A percentile compares a stretch with the other conserved stretches of the same genome.
Conservation (phyloP, 805 yeast genomes). For the Pichia pseudocactophila region DNA sequence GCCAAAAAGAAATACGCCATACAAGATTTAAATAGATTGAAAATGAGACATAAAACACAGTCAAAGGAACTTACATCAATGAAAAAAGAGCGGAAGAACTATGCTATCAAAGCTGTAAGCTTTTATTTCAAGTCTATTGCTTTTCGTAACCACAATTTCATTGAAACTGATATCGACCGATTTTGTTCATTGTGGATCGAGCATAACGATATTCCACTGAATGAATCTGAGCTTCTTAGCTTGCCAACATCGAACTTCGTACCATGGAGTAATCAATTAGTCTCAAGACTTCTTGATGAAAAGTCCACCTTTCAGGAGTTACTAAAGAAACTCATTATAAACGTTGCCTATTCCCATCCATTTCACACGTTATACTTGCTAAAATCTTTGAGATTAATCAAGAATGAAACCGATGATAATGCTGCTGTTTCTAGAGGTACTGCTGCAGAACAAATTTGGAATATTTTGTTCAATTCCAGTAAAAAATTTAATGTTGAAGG, state of each 20-base stretch:
- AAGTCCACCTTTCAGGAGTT: conserved; percentile 43
- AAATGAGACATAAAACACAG: conserved; percentile 42
- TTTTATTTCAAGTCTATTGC: conserved; percentile 52
- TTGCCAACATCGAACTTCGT: conserved; percentile 57
- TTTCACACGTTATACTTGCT: conserved; percentile 61
- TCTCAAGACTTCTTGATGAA: conserved; percentile 56
- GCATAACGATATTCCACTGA: conserved; percentile 25
- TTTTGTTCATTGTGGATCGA: conserved; percentile 82
- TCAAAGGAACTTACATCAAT: conserved; percentile 34
- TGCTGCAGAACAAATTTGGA: conserved; percentile 46
- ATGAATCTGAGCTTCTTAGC: conserved; percentile 29
- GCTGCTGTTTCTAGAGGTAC: conserved; percentile 36
- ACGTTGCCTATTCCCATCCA: conserved; percentile 52
- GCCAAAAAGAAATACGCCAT: conserved; percentile 45
- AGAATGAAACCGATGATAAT: conserved; percentile 27
- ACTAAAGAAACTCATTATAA: conserved; percentile 28
- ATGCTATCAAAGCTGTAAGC: conserved; percentile 42
- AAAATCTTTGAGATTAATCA: conserved; percentile 41
- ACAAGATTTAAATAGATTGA: conserved; percentile 41
- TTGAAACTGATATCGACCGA: conserved; percentile 56
- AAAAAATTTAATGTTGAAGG: conserved; percentile 10
- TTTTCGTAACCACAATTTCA: conserved; percentile 29
- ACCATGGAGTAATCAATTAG: conserved; percentile 76
- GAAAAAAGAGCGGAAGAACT: conserved; percentile 28
- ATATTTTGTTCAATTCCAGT: conserved; percentile 21